These are phyloP conservation scores for Microsporum canis DNA, from an alignment of 2,329 filamentous ascomycete genomes.

Conservation along the genomic window DNA sequence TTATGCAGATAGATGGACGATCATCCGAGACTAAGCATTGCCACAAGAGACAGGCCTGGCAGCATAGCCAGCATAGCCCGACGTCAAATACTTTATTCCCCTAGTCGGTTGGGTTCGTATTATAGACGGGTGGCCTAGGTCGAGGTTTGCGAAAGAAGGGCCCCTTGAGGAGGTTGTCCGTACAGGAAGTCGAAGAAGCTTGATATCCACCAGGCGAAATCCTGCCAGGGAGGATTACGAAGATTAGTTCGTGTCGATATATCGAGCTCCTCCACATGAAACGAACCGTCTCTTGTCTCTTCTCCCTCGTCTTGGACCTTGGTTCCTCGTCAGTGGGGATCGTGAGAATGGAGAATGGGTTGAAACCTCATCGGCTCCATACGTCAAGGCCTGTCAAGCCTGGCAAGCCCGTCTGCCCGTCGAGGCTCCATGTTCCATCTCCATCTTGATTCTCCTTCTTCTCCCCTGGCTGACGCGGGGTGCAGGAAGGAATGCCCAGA, in stretches of 20 bases:
- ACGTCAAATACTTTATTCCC: too few species aligned
- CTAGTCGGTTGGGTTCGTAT: background rate
- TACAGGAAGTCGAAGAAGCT: background rate
- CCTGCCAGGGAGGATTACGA: background rate
- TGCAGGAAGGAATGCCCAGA: background rate
- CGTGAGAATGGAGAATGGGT: background rate
- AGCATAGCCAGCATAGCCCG: background rate
- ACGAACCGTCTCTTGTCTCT: background rate
- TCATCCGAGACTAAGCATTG: slow-evolving; percentile 4
- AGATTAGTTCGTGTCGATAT: background rate
- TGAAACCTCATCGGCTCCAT: background rate
- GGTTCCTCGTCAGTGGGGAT: background rate
- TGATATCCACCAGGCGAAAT: background rate
- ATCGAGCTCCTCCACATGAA: background rate
- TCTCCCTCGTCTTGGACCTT: background rate
- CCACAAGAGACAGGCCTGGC: background rate
- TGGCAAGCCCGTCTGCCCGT: background rate
- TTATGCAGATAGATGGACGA: background rate
- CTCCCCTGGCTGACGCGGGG: background rate
- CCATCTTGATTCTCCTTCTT: background rate
- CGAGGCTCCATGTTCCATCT: background rate
- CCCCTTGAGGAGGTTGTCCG: background rate
- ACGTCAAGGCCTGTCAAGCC: background rate
- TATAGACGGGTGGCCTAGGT: background rate
- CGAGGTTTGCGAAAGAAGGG: background rate